Base-by-base conservation (phyloP, 495 filamentous ascomycete genomes). In the Friedmanniomyces simplex region DNA sequence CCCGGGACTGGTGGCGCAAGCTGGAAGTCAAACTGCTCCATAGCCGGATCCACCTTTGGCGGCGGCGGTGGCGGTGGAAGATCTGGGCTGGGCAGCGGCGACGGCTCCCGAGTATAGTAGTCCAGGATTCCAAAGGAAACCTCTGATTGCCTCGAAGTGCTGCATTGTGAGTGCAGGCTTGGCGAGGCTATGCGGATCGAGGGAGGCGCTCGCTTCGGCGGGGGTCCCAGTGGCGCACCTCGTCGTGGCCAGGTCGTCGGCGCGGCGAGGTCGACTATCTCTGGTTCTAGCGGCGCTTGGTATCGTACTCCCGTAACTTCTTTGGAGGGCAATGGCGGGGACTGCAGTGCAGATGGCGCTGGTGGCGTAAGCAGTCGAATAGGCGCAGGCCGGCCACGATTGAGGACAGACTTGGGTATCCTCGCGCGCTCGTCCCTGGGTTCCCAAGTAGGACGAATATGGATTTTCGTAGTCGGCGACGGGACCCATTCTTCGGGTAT, bases 1-100 rank as follows among this genome's bases (percentile, higher is more conserved):
- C 28, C 39, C 32, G 48, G 2, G 6, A n/a, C 30, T 37, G 22
- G 18, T 2, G 50, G 25, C 1, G 21, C 20, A 2, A 63, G 39
- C 21, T 53, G 41, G 53, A 64, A 64, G 34, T 60, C 61, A 41
- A 64, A 57, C 37, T 64, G 14, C 20, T 64, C 30, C 18, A 60
- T 53, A 0, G 58, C 61, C 20, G 61, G 57, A 21, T 55, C 61
- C 18, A 57, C 13, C n/a, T 54, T 55, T 2, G 56, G 50, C 32
- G 47, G 48, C 10, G 32, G 26, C 18, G 54, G 52, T 22, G 39
- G 26, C 3, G 57, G 57, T 20, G 30, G 49, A 2, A 60, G 30
- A 12, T 16, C 28, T 1, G 61, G 57, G 42, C 53, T 60, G 13
- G 25, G 26, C 13, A 48, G n/a, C 28, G 61, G 58, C 32, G 57